Evolutionary conservation across 768 basidiomycete species (phyloP), one percentile per base, ranked within the genome.

Genomic region (Amanita inopinata): DNA sequence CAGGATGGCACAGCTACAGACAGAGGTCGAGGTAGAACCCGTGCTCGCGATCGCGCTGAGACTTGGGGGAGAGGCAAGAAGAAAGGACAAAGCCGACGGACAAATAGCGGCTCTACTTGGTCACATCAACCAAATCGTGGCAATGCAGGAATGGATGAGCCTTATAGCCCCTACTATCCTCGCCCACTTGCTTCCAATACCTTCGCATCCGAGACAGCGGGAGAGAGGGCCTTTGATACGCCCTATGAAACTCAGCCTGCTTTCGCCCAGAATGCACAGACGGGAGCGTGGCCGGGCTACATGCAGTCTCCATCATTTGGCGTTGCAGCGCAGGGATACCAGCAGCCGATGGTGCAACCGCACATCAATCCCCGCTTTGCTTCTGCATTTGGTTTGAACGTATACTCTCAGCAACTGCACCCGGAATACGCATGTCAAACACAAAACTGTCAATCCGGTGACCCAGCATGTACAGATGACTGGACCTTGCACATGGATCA

Each of bases 331-430:
- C 40, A 49, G 30, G 33, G 41, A 9, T 55, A 49, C 31, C 47
- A 58, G 28, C 46, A 52, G 46, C 47, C 44, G 3, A 46, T 54
- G 32, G 66, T 86, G n/a, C 83, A 86, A 49, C 86, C 86, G 4
- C 86, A 89, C 53, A 88, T 89, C 46, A 88, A 89, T 51, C 86
- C 86, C 6, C 71, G 79, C 8, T 88, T 89, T 58, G 82, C 83
- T 10, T 71, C 74, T 23, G 62, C 63, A 20, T 82, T 85, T 48
- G 81, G 77, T 18, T 56, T 78, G 44, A 63, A 67, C 37, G 47
- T 71, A 46, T 60, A 53, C 44, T 54, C 54, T 39, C 36, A 43
- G 10, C 54, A 49, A n/a, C 34, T 56, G 10, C 54, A 56, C 40
- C 7, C 40, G 5, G 53, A 50, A 25, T 47, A 48, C 33, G 24